Evolutionary conservation across 306 rosid species (phyloP).

Genomic region (Quercus agrifolia): DNA sequence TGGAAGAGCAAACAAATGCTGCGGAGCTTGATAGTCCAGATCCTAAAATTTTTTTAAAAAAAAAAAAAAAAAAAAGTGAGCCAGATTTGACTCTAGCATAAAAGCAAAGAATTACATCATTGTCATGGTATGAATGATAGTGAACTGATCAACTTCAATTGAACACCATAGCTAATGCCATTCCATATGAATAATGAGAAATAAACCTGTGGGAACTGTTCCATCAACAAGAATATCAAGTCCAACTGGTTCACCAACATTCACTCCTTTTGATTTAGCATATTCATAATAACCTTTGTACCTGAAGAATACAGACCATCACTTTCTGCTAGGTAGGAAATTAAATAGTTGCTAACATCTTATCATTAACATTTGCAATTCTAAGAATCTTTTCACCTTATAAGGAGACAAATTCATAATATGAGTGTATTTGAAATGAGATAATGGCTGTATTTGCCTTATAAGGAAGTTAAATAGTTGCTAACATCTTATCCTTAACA

Average conservation of each 20-base stretch:
- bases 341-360: not conserved
- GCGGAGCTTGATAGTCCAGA: slow-evolving; percentile 98
- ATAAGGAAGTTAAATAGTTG: no score
- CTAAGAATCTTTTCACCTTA: slow-evolving; percentile 45
- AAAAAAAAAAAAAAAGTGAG: not conserved
- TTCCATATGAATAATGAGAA: slow-evolving; percentile 1
- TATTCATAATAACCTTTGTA: slow-evolving; percentile 85
- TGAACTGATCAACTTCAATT: not conserved
- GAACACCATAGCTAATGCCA: not conserved
- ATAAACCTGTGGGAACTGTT: slow-evolving; percentile 83
- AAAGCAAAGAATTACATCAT: not conserved
- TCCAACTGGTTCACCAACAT: slow-evolving; percentile 67
- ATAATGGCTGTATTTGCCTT: no score
- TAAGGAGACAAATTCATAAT: no score
- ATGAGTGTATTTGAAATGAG: no score
- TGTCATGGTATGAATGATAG: not conserved
- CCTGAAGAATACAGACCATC: slow-evolving; percentile 36
- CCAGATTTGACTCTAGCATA: not conserved
- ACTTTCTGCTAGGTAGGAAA: no score
- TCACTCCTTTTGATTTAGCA: slow-evolving; percentile 57
- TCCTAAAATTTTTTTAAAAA: slow-evolving; percentile 55
- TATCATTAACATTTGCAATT: slow-evolving; percentile 74
- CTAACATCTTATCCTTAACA: no score
- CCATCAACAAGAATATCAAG: slow-evolving; percentile 91
- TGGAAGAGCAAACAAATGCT: slow-evolving; percentile 94